Evolutionary conservation across 345 rosid genomes (phyloP).

Genomic region (Camelina neglecta): DNA sequence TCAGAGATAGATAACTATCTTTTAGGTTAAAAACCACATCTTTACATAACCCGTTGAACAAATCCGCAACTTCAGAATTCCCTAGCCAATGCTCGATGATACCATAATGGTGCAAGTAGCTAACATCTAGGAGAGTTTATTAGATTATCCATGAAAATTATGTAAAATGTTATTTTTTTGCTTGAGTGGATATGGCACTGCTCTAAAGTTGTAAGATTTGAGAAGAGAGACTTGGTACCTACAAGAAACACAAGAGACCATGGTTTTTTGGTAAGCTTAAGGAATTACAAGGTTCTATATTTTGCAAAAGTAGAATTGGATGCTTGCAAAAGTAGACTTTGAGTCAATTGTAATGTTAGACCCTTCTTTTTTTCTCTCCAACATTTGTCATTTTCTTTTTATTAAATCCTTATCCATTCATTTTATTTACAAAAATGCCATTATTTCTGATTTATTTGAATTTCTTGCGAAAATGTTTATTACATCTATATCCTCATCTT

Average conservation of each 20-base stretch:
- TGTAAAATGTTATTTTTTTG: conserved; percentile 76
- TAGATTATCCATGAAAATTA: conserved; percentile 85
- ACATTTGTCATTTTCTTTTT: too few species aligned
- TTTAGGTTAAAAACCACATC: conserved; percentile 74
- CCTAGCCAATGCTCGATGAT: conserved; percentile 87
- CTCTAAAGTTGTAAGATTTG: conserved; percentile 77
- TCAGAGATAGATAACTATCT: conserved; percentile 32
- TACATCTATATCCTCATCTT: too few species aligned
- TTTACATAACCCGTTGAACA: conserved; percentile 75
- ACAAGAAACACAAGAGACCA: neutral
- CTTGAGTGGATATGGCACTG: conserved; percentile 76
- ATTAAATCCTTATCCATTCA: too few species aligned
- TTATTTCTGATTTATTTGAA: too few species aligned
- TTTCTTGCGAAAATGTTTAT: too few species aligned
- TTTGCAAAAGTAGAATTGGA: too few species aligned
- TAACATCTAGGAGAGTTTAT: conserved; percentile 75
- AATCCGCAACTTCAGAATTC: conserved; percentile 75
- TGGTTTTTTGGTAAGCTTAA: too few species aligned
- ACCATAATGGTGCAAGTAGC: conserved; percentile 70
- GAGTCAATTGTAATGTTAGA: too few species aligned
- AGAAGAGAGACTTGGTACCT: conserved; percentile 77
- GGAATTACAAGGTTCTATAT: too few species aligned
- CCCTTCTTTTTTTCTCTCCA: too few species aligned
- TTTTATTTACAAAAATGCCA: too few species aligned
- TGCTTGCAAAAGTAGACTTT: too few species aligned